Evolutionary conservation across 2,329 filamentous ascomycete genomes (phyloP).

Genomic region (Chlorencoelia australis): DNA sequence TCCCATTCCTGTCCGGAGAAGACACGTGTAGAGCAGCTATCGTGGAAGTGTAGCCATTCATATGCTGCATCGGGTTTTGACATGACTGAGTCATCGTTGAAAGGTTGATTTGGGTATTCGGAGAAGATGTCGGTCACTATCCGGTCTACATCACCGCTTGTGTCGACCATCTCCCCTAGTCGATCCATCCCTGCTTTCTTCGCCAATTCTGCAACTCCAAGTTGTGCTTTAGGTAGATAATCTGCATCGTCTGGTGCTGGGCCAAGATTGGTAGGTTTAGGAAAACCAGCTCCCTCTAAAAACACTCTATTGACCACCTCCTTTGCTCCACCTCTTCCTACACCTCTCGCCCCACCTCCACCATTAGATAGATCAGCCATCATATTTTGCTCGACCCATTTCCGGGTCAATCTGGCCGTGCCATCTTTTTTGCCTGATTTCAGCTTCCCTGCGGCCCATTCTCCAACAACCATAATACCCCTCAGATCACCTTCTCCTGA

Average conservation of each 20-base stretch:
- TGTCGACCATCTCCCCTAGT: conserved; percentile 66
- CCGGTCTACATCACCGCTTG: conserved; percentile 67
- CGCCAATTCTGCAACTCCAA: conserved; percentile 62
- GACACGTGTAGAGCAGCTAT: conserved; percentile 67
- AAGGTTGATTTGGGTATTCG: conserved; percentile 76
- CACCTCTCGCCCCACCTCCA: conserved; percentile 58
- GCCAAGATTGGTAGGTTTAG: conserved; percentile 25
- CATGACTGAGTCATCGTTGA: conserved; percentile 85
- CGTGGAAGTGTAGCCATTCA: conserved; percentile 94
- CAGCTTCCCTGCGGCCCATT: conserved; percentile 73
- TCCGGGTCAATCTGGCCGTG: conserved; percentile 49
- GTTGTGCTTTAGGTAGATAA: conserved; percentile 39
- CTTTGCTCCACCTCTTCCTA: conserved; percentile 61
- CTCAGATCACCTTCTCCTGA: conserved; percentile 65
- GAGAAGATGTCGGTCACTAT: conserved; percentile 78
- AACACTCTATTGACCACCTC: conserved; percentile 74
- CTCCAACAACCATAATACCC: conserved; percentile 75
- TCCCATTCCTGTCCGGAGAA: conserved; percentile 91
- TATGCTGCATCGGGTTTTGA: conserved; percentile 73
- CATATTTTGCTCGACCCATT: conserved; percentile 68
- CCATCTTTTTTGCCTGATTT: conserved; percentile 36
- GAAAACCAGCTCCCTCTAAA: conserved; percentile 66
- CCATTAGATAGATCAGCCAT: conserved; percentile 58
- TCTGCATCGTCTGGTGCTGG: conserved; percentile 20
- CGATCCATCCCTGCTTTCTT: conserved; percentile 66